phyloP scores from a whole-genome alignment of 495 filamentous ascomycete species.

The Tuber melanosporum region DNA sequence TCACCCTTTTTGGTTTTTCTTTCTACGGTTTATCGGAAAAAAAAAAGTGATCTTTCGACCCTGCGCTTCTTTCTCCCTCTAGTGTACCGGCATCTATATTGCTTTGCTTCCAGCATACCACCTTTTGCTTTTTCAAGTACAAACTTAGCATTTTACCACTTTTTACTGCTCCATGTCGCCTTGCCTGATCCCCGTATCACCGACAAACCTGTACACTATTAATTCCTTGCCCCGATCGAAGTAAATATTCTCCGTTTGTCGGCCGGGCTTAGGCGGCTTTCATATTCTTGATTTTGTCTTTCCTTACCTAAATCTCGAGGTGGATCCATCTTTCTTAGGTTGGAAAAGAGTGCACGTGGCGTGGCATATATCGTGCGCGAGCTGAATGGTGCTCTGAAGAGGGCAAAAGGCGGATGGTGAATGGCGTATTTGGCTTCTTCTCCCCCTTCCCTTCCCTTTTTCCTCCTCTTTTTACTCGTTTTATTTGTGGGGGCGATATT shows the following conservation, averaged over 20 bases:
- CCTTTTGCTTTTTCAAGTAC: slow-evolving; percentile 34
- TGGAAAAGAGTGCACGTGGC: slow-evolving; percentile 24
- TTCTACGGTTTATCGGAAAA: slow-evolving; percentile 13
- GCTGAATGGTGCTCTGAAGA: background rate
- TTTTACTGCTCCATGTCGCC: slow-evolving; percentile 24
- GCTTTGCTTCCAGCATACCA: slow-evolving; percentile 17
- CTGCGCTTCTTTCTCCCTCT: background rate
- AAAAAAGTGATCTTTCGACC: slow-evolving; percentile 29
- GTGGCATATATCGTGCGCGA: slow-evolving; percentile 7
- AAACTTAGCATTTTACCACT: slow-evolving; percentile 30
- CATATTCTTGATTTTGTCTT: slow-evolving; percentile 27
- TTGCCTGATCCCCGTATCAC: slow-evolving; percentile 28
- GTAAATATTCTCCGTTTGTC: background rate
- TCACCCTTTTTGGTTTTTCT: slow-evolving; percentile 28
- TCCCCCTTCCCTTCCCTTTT: slow-evolving; percentile 9
- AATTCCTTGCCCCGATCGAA: slow-evolving; percentile 28
- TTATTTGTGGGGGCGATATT: background rate
- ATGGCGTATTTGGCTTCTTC: slow-evolving; percentile 34
- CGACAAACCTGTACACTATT: slow-evolving; percentile 30
- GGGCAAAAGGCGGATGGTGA: slow-evolving; percentile 10
- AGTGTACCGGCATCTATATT: background rate
- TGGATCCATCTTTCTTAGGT: slow-evolving; percentile 24
- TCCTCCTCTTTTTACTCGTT: background rate
- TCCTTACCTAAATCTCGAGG: slow-evolving; percentile 22
- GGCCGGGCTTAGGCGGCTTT: slow-evolving; percentile 10